A percentile compares a stretch with the other conserved stretches of the same genome.
These are phyloP conservation scores for Alloascoidea africana DNA, from an alignment of 805 yeast species.

Conservation along the genomic window DNA sequence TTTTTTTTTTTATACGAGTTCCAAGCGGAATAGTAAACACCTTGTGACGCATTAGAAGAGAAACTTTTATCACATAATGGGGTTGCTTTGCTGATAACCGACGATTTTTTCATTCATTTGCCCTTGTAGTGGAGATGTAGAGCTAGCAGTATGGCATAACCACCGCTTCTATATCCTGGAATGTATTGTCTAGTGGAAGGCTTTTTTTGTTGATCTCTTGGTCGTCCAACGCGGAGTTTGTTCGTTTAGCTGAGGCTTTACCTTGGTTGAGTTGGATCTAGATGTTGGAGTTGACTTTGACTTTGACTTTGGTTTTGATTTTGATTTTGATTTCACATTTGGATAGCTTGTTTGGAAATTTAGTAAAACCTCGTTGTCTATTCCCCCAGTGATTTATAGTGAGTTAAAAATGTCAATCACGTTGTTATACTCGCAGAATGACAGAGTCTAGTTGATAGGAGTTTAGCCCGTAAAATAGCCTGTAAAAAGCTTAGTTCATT, in stretches of 20 bases:
- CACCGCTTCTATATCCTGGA: constrained; percentile 69
- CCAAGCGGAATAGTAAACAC: constrained; percentile 68
- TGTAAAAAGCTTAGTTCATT: no score
- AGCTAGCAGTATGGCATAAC: constrained; percentile 63
- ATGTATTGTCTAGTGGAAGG: no score
- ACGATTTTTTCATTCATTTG: constrained; percentile 50
- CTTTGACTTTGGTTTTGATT: no score
- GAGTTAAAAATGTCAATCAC: no score
- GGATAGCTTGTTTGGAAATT: neutral
- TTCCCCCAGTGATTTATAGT: no score
- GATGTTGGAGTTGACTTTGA: no score
- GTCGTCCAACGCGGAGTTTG: constrained; percentile 12
- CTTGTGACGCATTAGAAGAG: constrained; percentile 39
- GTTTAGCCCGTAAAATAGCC: no score
- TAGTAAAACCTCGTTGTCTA: constrained; percentile 2
- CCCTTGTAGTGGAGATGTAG: constrained; percentile 28
- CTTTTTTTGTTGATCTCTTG: constrained; percentile 15
- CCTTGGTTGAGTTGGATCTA: neutral
- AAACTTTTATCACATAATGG: constrained; percentile 45
- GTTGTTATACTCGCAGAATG: no score
- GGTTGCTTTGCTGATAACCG: constrained; percentile 36
- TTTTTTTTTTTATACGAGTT: constrained; percentile 44
- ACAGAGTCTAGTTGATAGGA: no score
- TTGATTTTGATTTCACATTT: neutral
- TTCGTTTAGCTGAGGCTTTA: constrained; percentile 1